Base-by-base conservation (phyloP, 2,329 filamentous ascomycete genomes). In the Apiospora pterosperma region DNA sequence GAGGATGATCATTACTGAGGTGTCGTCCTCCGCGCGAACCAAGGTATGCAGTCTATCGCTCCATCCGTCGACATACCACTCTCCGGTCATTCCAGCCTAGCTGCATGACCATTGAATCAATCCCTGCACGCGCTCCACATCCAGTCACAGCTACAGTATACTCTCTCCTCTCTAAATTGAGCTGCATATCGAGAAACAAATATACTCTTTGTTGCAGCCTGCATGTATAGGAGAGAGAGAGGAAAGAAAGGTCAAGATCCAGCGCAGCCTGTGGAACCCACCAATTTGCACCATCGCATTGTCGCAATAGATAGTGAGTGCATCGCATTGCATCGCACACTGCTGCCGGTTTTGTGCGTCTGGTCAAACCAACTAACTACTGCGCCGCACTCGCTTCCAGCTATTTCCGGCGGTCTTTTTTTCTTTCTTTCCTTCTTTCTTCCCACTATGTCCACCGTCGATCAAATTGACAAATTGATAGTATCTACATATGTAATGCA, bases 51-150 rank as follows among this genome's bases (percentile, higher is more conserved):
- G 48, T 10, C 42, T 28, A 16, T 48, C 42, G 23, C 42, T 48
- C 23, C 42, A 48, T 48, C 42, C 42, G 42, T 48, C 48, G 21
- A 55, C 48, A 55, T 34, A 55, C 48, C 48, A 55, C 48, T 6
- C 16, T 55, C 48, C 48, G 48, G 48, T 34, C 48, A 55, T 34
- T 55, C 48, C 48, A 55, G 48, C 48, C 28, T 55, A 55, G 48
- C 48, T 55, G 48, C 48, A 55, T 55, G 28, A 55, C 48, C 48
- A 55, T 55, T 31, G 48, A 31, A 55, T 34, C 48, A 34, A 55
- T n/a, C 48, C 48, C 48, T 55, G 48, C 48, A 55, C 48, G n/a
- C 44, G 28, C 48, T 55, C 48, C 48, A 55, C 48, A 55, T n/a
- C 28, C 19, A 16, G 48, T 55, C 48, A 19, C 48, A 55, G 28